Base-by-base conservation (phyloP, 176 grass and related monocot species). In the Paspalum notatum region DNA sequence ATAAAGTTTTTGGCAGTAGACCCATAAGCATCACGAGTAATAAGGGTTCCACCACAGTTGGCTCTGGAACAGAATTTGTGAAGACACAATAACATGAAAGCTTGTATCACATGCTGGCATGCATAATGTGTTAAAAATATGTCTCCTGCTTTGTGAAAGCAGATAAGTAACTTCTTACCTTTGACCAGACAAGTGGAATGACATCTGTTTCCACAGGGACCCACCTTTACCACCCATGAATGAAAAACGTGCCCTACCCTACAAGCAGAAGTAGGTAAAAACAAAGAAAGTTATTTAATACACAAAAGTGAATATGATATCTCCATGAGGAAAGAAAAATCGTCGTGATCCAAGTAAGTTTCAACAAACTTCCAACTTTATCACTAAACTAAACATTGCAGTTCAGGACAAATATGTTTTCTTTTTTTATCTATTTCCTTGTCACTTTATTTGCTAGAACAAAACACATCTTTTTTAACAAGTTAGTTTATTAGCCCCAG, bases 221-320 rank as follows among this genome's bases (percentile, higher is more conserved):
- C 96, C 96, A 7, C 96, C 92, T 85, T 93, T 93, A 67, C 96
- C 96, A 52, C 96, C 96, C 96, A 98, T 98, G 84, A 98, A 98
- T 75, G 96, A 98, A 91, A 98, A 98, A 8, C 86, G 88, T 84
- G 92, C 96, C 85, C 96, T 98, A 84, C 87, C 91, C 96, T 98
- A 86, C 75, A 89, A 89, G 72, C 37, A 91, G 55, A 20, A 79
- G 10, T 25, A 43, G 25, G 58, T 71, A 68, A 63, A 43, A 77
- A 49, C 57, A 45, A 49, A 73, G 59, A 74, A 17, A 55, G 65
- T 16, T 14, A 49, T 69, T 45, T 43, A 54, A 54, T 17, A 64
- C n/a, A 49, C 11, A 58, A 59, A 64, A 48, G 58, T 16, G 18
- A 60, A 80, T 51, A 40, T 0, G 15, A 6, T 15, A 7, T 32